Evolutionary conservation across 768 basidiomycete genomes (phyloP), one percentile per base, ranked within the genome.

Genomic region (Termitomyces sp.): DNA sequence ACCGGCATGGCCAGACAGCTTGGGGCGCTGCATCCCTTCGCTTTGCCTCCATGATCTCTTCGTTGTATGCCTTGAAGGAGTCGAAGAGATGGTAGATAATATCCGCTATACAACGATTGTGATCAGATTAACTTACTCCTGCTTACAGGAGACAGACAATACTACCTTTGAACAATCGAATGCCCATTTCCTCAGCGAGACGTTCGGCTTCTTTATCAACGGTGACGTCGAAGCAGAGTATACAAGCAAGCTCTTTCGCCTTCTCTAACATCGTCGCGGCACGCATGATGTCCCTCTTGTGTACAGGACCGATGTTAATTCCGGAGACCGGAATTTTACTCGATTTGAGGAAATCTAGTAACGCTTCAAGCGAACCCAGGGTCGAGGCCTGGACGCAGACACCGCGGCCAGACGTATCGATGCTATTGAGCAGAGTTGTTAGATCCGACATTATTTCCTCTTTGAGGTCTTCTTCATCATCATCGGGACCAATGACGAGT

Each of bases 21-120:
- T 91, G 90, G 11, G 93, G 94, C 0, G 95, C 93, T 2, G 95
- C 93, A 69, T 95, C 95, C 64, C 77, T 83, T 41, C 92, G 83
- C 73, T 94, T 95, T n/a, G 92, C 93, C 72, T 97, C 96, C 58
- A 81, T 80, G 55, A 98, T 94, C 74, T 93, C 91, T 60, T 82
- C 81, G 69, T 96, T 96, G 74, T 98, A 98, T 1, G 87, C 91
- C 45, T 87, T 97, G 78, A 98, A 98, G 16, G 93, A 85, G 69
- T 98, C 95, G 70, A 98, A 98, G 47, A 99, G 76, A 71, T 98
- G 96, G 73, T 99, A 99, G 66, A 99, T 98, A 70, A 98, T 98
- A 72, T 97, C 95, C 61, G 96, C 96, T 98, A 70, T 30, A 61
- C 6, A 31, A 59, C 11, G 9, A 53, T 37, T 27, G 41, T 36